phyloP scores from a whole-genome alignment of 306 rosid genomes.

The Rosa rugosa region DNA sequence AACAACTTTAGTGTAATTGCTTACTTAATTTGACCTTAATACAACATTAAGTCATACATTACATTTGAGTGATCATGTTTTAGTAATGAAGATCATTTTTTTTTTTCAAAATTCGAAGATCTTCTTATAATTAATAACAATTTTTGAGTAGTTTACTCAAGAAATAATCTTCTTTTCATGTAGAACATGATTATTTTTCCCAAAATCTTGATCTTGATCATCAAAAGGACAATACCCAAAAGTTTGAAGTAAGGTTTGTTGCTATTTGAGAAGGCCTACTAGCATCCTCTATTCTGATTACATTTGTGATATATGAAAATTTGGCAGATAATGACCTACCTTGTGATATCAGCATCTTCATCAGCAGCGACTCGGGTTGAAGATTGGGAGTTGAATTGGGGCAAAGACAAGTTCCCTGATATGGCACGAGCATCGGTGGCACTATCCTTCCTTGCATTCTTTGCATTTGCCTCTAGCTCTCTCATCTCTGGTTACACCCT shows the following conservation, averaged over 20 bases:
- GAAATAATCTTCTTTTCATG: no score
- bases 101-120: no score
- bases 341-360: constrained; percentile 80
- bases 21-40: neutral
- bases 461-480: constrained; percentile 65
- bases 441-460: constrained; percentile 70
- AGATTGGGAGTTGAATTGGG: constrained; percentile 90
- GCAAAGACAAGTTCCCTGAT: constrained; percentile 70
- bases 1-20: neutral
- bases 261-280: neutral
- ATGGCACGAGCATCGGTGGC: constrained; percentile 72
- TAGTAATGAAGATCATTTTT: no score
- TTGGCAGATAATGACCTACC: constrained; percentile 70
- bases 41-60: neutral
- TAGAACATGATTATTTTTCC: no score
- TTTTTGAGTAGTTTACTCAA: no score
- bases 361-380: constrained; percentile 84
- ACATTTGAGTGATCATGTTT: no score
- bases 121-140: no score
- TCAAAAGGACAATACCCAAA: neutral
- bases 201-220: neutral
- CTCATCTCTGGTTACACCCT: constrained; percentile 69
- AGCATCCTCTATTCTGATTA: neutral
- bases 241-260: neutral
- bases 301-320: neutral